phyloP scores from a whole-genome alignment of 331 rosid genomes.

The Quercus phellos region DNA sequence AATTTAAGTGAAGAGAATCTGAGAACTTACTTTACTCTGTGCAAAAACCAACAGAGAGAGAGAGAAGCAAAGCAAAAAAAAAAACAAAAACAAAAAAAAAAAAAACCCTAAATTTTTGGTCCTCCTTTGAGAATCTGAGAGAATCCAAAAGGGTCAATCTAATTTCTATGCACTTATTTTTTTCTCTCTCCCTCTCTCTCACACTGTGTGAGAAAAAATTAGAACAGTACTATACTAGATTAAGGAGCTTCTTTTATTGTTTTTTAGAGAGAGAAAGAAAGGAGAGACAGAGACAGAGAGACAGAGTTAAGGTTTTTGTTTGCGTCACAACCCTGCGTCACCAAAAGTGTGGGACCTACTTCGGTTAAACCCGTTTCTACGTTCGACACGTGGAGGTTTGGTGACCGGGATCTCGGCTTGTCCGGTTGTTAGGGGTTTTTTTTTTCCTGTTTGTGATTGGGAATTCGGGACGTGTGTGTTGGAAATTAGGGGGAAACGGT shows the following conservation, averaged over 20 bases:
- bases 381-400: slow-evolving; percentile 32
- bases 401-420: slow-evolving; percentile 10
- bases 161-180: slow-evolving; percentile 34
- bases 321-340: slow-evolving; percentile 34
- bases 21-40: slow-evolving; percentile 31
- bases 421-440: slow-evolving; percentile 2
- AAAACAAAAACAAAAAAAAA: too few species aligned
- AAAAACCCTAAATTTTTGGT: slow-evolving; percentile 49
- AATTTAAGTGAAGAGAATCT: slow-evolving; percentile 6
- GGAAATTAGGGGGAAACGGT: slow-evolving; percentile 8
- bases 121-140: slow-evolving; percentile 31
- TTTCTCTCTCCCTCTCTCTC: too few species aligned
- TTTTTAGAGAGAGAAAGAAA: too few species aligned
- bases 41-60: not conserved
- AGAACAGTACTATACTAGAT: not conserved
- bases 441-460: not conserved
- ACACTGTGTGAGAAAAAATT: slow-evolving; percentile 16
- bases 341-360: slow-evolving; percentile 25
- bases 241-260: not conserved
- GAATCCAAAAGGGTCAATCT: slow-evolving; percentile 45
- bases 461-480: too few species aligned
- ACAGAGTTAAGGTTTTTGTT: slow-evolving; percentile 3
- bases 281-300: too few species aligned
- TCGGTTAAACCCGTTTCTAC: not conserved
- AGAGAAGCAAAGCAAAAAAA: not conserved